Evolutionary conservation across 108 stramenopile species (phyloP).

Genomic region (Pelagomonas calceolata): DNA sequence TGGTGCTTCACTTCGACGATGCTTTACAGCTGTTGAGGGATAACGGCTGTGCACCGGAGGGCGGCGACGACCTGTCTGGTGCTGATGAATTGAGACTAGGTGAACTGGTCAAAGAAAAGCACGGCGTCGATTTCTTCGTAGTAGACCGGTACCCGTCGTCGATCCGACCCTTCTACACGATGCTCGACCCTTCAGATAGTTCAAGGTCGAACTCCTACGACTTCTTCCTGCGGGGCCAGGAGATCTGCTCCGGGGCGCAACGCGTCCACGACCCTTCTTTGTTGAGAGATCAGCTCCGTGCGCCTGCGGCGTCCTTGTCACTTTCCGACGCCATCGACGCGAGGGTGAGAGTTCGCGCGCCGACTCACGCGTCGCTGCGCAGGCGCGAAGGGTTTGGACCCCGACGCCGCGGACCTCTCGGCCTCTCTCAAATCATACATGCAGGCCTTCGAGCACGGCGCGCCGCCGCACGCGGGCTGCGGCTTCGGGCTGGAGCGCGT

Average conservation of each 20-base stretch:
- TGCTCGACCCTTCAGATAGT: constrained; percentile 79
- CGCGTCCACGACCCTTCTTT: constrained; percentile 78
- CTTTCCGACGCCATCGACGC: too few relatives aligned
- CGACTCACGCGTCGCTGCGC: too few relatives aligned
- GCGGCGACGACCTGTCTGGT: constrained; percentile 75
- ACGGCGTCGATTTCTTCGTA: constrained; percentile 92
- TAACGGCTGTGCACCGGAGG: constrained; percentile 67
- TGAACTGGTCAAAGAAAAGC: constrained; percentile 73
- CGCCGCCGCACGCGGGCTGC: constrained; percentile 83
- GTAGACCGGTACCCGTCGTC: constrained; percentile 83
- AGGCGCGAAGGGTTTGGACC: constrained; percentile 70
- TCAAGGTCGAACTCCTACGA: constrained; percentile 87
- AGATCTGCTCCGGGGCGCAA: constrained; percentile 96
- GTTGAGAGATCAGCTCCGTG: too few relatives aligned
- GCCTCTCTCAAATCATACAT: constrained; percentile 61
- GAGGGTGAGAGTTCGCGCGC: too few relatives aligned
- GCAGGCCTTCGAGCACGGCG: constrained; percentile 75
- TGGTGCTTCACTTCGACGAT: constrained; percentile 90
- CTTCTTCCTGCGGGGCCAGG: constrained; percentile 88
- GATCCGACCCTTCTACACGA: constrained; percentile 93
- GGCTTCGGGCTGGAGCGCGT: constrained; percentile 92
- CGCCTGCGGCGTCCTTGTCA: too few relatives aligned
- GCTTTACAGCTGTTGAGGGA: constrained; percentile 72
- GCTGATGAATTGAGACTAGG: constrained; percentile 83
- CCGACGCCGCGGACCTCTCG: constrained; percentile 38